These are phyloP conservation scores for Pythium biforme DNA, from an alignment of 352 stramenopile species.

Conservation along the genomic window DNA sequence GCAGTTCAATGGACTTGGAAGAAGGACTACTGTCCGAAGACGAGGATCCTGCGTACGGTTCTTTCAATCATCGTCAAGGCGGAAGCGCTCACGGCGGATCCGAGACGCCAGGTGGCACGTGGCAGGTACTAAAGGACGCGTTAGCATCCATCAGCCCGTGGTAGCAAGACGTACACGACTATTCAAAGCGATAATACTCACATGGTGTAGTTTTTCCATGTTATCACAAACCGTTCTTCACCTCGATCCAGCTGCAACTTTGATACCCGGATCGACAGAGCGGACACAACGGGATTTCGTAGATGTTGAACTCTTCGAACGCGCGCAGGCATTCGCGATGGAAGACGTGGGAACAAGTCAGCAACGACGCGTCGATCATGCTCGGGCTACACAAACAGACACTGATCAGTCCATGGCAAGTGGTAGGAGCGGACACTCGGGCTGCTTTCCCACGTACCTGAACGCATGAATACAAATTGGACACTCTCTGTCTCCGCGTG, in stretches of 20 bases:
- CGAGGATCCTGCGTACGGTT: slow-evolving; percentile 68
- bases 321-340: slow-evolving; percentile 67
- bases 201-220: not conserved
- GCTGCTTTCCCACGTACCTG: no score
- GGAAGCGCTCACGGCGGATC: slow-evolving; percentile 1
- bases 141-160: slow-evolving; percentile 75
- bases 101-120: slow-evolving; percentile 31
- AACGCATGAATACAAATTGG: slow-evolving; percentile 83
- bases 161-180: slow-evolving; percentile 25
- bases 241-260: not conserved
- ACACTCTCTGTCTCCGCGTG: slow-evolving; percentile 60
- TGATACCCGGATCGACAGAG: slow-evolving; percentile 62
- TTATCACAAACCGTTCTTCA: slow-evolving; percentile 1
- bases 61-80: slow-evolving; percentile 31
- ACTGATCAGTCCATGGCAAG: no score
- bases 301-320: slow-evolving; percentile 88
- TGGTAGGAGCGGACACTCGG: no score
- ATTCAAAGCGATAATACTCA: not conserved
- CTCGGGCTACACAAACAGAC: slow-evolving; percentile 20
- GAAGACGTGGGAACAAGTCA: slow-evolving; percentile 83
- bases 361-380: slow-evolving; percentile 42
- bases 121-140: slow-evolving; percentile 50
- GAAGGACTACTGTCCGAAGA: slow-evolving; percentile 68
- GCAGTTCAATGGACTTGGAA: slow-evolving; percentile 53
- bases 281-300: slow-evolving; percentile 72